These are phyloP conservation scores for Nematodospora anomalae DNA, from an alignment of 1,139 yeast genomes.

Conservation along the genomic window DNA sequence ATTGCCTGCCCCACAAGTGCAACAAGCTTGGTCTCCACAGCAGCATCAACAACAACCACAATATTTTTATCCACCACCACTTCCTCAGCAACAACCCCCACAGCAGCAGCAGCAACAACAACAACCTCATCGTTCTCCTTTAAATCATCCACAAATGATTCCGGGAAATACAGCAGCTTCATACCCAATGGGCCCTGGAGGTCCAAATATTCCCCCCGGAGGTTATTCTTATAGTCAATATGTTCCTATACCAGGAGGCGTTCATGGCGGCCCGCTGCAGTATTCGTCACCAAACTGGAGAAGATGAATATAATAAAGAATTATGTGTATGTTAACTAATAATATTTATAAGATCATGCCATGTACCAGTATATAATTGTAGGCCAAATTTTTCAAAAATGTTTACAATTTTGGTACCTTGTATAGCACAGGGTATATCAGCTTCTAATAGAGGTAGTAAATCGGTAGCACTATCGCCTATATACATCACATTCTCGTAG, in stretches of 20 bases:
- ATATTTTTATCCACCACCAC: conserved; percentile 12
- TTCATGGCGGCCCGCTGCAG: conserved; percentile 25
- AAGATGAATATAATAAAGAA: conserved; percentile 18
- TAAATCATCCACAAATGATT: conserved; percentile 14
- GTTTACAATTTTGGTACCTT: conserved; percentile 20
- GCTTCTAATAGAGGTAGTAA: conserved; percentile 52
- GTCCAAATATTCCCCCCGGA: conserved; percentile 32
- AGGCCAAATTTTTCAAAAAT: conserved; percentile 6
- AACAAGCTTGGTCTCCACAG: conserved; percentile 25
- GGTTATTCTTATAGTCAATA: conserved; percentile 39
- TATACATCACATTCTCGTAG: conserved; percentile 34
- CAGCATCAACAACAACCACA: conserved; percentile 19
- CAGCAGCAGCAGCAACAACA: conserved; percentile 17
- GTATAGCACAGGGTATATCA: conserved; percentile 50
- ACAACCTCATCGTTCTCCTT: conserved; percentile 20
- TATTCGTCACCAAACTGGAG: conserved; percentile 35
- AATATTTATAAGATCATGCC: conserved; percentile 13
- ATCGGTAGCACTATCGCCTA: conserved; percentile 72
- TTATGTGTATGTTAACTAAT: conserved; percentile 5
- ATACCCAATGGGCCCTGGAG: conserved; percentile 19
- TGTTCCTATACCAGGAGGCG: conserved; percentile 36
- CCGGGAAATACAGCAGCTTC: conserved; percentile 21
- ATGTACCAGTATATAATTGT: conserved; percentile 11
- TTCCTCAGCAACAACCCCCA: conserved; percentile 16
- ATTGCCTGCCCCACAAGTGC: conserved; percentile 24